These are phyloP conservation scores for Copromyces sp. DNA, from an alignment of 495 filamentous ascomycete genomes.

Conservation along the genomic window DNA sequence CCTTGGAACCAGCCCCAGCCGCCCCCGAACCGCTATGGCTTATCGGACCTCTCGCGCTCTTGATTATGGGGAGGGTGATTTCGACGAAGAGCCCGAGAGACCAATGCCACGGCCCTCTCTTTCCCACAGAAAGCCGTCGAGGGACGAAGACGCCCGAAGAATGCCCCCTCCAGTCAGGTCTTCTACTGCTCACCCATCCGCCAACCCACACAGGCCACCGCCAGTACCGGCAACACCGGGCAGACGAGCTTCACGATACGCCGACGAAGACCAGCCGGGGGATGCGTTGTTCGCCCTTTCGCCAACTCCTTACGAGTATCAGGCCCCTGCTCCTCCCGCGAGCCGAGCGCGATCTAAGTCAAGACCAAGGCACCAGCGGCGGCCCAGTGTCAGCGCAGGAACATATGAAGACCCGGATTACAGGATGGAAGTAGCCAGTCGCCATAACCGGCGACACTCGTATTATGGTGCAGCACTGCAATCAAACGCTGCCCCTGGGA, in stretches of 20 bases:
- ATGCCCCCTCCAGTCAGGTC: constrained; percentile 34
- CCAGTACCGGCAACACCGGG: constrained; percentile 18
- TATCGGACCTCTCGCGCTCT: constrained; percentile 21
- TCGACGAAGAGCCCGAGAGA: constrained; percentile 25
- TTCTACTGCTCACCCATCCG: constrained; percentile 28
- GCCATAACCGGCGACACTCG: constrained; percentile 17
- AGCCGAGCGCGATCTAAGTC: constrained; percentile 6
- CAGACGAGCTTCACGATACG: constrained; percentile 25
- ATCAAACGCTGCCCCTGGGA: constrained; percentile 16
- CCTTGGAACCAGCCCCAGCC: constrained; percentile 17
- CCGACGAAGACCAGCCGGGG: constrained; percentile 24
- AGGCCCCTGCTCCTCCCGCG: constrained; percentile 1
- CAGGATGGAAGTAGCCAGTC: constrained; percentile 20
- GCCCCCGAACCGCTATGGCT: constrained; percentile 36
- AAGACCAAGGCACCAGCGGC: constrained; percentile 1
- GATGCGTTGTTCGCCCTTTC: constrained; percentile 26
- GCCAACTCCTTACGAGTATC: constrained; percentile 16
- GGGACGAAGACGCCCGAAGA: constrained; percentile 26
- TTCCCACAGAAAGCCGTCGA: constrained; percentile 24
- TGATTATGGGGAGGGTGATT: constrained; percentile 12
- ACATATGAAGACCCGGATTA: constrained; percentile 17
- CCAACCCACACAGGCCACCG: constrained; percentile 26
- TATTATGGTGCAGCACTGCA: constrained; percentile 17
- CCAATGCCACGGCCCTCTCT: constrained; percentile 28
- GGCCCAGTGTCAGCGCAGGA: constrained; percentile 12